Evolutionary conservation across 2,329 filamentous ascomycete genomes (phyloP), one percentile per base, ranked within the genome.

Genomic region (Phyllosticta paracitricarpa): DNA sequence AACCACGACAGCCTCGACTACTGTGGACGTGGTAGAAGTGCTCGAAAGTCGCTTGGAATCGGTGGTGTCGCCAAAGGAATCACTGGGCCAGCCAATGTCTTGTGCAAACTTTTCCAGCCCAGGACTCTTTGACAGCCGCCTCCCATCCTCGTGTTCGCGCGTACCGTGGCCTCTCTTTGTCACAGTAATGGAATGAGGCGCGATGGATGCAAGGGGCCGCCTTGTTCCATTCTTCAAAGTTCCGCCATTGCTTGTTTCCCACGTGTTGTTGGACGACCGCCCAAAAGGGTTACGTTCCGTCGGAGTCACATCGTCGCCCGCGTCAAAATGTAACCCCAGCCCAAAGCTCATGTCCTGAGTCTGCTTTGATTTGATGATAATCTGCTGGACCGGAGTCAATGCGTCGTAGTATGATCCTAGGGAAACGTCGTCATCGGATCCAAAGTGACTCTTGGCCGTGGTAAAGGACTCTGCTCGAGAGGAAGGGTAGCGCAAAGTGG

Each of bases 1-100:
- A 54, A 84, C 76, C 30, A 84, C 81, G 67, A 82, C 75, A 12
- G 80, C 82, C 71, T 83, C 75, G 7, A 77, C 81, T 17, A 84
- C 74, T 0, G 81, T 82, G 5, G 82, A 84, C 10, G 77, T 75
- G 24, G 77, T 77, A 2, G 82, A 84, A 2, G 78, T 70, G 17
- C 69, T 76, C 14, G 82, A 84, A 22, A 78, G 71, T 53, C 82
- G 76, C 64, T 75, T 75, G 48, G 67, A 67, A 40, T 72, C 70
- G 9, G 66, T 72, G 56, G 59, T 66, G 57, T 57, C 68, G 58
- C 54, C 69, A 64, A 63, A 73, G 66, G 56, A 61, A 48, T 72
- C 68, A 8, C 73, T 68, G 24, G 78, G 76, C 80, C 80, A 82
- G 25, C 77, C 79, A 63, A 81, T 80, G 17, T 78, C 73, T 59